Percentiles rank a stretch among this genome's conserved stretches.
Conservation (phyloP, 169 alveolate genomes). For the Miamiensis avidus region DNA sequence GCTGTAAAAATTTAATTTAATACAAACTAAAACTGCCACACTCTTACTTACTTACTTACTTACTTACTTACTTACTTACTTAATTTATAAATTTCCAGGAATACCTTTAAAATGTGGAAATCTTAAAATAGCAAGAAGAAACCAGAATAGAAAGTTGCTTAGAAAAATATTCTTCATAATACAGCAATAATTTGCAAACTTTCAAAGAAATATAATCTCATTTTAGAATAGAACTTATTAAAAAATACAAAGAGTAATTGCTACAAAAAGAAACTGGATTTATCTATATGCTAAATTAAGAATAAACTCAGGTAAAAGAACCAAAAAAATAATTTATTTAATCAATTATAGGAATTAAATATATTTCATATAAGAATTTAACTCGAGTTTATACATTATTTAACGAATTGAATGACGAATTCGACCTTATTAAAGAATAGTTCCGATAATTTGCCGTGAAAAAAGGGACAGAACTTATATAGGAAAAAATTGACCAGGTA, state of each 20-base stretch:
- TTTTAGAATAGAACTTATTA: conserved; percentile 16
- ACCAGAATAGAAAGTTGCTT: conserved; percentile 5
- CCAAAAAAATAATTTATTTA: background rate
- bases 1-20: background rate
- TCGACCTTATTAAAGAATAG: background rate
- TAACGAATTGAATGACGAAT: conserved; percentile 13
- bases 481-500: background rate
- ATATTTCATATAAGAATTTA: background rate
- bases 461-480: background rate
- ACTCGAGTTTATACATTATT: conserved; percentile 3
- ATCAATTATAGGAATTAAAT: background rate
- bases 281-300: conserved; percentile 3
- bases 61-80: too few species aligned
- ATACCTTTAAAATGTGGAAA: background rate
- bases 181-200: background rate
- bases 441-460: background rate
- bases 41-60: too few species aligned
- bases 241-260: background rate
- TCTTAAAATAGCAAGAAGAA: conserved; percentile 1
- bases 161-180: background rate
- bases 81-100: background rate
- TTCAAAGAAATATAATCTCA: background rate
- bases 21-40: too few species aligned
- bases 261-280: conserved; percentile 6
- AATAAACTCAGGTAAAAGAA: conserved; percentile 7